These are phyloP conservation scores for Cairneyella variabilis DNA, from an alignment of 495 filamentous ascomycete species.

Conservation along the genomic window DNA sequence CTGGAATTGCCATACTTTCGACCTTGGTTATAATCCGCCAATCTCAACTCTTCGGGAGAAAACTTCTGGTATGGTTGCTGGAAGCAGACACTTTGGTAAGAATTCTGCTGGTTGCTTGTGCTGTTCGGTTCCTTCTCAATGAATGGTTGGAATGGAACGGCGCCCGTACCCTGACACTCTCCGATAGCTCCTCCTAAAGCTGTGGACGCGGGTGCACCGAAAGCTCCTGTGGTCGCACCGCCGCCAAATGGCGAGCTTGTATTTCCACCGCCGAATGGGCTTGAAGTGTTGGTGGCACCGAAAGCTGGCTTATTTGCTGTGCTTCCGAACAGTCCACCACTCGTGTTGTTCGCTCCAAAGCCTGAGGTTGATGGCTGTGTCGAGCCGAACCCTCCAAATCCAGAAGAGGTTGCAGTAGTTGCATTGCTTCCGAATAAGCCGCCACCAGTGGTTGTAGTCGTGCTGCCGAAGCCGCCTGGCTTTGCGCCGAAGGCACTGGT, in stretches of 20 bases:
- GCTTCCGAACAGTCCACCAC: conserved; percentile 48
- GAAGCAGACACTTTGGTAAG: conserved; percentile 86
- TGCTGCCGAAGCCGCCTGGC: conserved; percentile 30
- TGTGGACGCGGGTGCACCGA: conserved; percentile 39
- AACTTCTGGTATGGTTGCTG: conserved; percentile 82
- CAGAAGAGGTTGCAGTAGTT: conserved; percentile 38
- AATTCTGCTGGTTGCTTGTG: conserved; percentile 52
- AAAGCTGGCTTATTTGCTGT: conserved; percentile 41
- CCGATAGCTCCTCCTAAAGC: conserved; percentile 36
- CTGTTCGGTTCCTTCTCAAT: conserved; percentile 74
- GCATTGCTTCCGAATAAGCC: conserved; percentile 44
- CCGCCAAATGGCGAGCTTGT: conserved; percentile 29
- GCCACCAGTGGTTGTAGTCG: conserved; percentile 28
- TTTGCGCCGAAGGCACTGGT: conserved; percentile 25
- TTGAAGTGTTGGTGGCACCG: conserved; percentile 28
- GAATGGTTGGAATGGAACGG: conserved; percentile 65
- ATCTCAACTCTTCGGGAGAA: conserved; percentile 84
- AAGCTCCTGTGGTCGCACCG: conserved; percentile 33
- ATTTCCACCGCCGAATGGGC: conserved; percentile 37
- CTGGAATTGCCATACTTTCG: conserved; percentile 75
- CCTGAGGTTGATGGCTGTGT: conserved; percentile 30
- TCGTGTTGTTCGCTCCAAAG: conserved; percentile 33
- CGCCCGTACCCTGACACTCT: conserved; percentile 65
- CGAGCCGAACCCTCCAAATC: conserved; percentile 42
- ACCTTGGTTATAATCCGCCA: conserved; percentile 87